These are phyloP conservation scores for Mesembryanthemum crystallinum DNA, from an alignment of 148 eudicot species.

Conservation along the genomic window DNA sequence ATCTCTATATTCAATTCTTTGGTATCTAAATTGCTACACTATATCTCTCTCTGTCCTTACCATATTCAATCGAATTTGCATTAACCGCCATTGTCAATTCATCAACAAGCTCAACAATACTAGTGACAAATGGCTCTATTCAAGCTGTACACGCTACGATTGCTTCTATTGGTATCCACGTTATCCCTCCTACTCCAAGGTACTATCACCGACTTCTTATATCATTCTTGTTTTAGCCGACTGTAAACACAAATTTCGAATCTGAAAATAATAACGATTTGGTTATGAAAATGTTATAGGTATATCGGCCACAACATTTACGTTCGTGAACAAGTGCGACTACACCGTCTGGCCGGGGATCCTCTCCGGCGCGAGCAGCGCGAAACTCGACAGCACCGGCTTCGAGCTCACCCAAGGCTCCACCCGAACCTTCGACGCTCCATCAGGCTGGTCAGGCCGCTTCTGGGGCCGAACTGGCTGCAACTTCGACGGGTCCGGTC, in stretches of 20 bases:
- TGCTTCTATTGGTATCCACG: background rate
- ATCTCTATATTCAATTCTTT: background rate
- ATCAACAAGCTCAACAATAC: background rate
- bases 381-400: slow-evolving; percentile 57
- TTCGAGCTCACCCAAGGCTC: slow-evolving; percentile 52
- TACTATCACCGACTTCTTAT: background rate
- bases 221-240: too few species aligned
- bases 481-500: slow-evolving; percentile 58
- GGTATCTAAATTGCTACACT: too few species aligned
- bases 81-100: background rate
- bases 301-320: slow-evolving; percentile 48
- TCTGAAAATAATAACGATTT: background rate
- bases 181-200: slow-evolving; percentile 3
- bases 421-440: slow-evolving; percentile 54
- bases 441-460: slow-evolving; percentile 88
- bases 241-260: background rate
- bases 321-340: slow-evolving; percentile 68
- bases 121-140: background rate
- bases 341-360: slow-evolving; percentile 75
- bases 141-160: background rate
- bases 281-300: background rate
- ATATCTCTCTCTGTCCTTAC: too few species aligned
- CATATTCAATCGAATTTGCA: background rate
- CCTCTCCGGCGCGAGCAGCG: slow-evolving; percentile 45
- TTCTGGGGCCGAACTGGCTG: slow-evolving; percentile 84